Evolutionary conservation across 768 basidiomycete genomes (phyloP), one percentile per base, ranked within the genome.

Genomic region (Termitomyces sp.): DNA sequence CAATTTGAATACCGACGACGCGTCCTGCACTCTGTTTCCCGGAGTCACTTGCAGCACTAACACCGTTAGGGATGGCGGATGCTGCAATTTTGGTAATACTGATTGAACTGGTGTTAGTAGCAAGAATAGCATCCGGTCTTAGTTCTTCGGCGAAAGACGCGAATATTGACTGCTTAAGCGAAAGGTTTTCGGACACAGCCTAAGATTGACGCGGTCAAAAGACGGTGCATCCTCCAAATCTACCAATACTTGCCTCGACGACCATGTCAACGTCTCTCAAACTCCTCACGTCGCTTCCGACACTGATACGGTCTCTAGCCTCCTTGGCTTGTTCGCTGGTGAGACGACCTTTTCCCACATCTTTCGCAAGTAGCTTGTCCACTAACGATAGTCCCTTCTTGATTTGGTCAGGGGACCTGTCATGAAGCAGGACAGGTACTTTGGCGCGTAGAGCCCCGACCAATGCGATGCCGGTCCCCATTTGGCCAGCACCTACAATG

Each of bases 81-180:
- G 88, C 88, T 0, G 95, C 94, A 53, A 98, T 92, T 74, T 95
- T 95, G 22, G 94, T 94, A 46, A 98, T 87, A 62, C 90, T 92
- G 61, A 98, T 98, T 10, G 91, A 93, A 56, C 92, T 94, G 2
- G 95, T 98, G 66, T 98, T 98, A 44, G 86, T 85, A 0, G 94
- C 95, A 22, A 98, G 77, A 51, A 98, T 94, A 8, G 91, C 83
- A 33, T 82, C 77, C 0, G 88, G 85, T 30, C 83, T 77, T 51
- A 94, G 70, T 65, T 87, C 82, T 49, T 79, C 79, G 16, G 87
- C 81, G 22, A 98, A 79, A 2, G 78, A 73, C 5, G 77, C 70
- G 71, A 98, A 97, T 60, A 98, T 84, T 5, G 76, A 72, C 63
- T 85, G 79, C 71, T 98, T 98, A 32, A 97, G 72, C 1, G 80